Conservation (phyloP, 106 monocot genomes). For the Acanthochlamys bracteata region DNA sequence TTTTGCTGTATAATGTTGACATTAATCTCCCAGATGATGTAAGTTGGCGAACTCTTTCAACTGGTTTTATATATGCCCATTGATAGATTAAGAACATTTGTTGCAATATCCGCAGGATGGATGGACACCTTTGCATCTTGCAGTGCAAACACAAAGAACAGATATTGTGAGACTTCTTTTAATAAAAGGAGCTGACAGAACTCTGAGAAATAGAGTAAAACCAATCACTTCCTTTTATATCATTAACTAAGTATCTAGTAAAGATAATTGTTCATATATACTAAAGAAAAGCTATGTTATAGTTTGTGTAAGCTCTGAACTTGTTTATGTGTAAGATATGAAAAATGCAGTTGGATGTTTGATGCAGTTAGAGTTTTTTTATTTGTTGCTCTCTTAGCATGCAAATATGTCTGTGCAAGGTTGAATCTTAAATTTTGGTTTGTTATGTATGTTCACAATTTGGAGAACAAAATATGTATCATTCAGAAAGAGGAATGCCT, state of each 20-base stretch:
- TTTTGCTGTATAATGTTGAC: slow-evolving; percentile 87
- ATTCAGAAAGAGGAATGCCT: too few species aligned
- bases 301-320: background rate
- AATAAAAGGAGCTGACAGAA: slow-evolving; percentile 82
- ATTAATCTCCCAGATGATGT: slow-evolving; percentile 84
- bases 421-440: too few species aligned
- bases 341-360: background rate
- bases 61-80: background rate
- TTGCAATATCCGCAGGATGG: slow-evolving; percentile 51
- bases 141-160: slow-evolving; percentile 77
- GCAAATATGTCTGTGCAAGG: too few species aligned
- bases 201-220: slow-evolving; percentile 57
- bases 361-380: background rate
- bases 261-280: background rate
- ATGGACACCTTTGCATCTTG: slow-evolving; percentile 98
- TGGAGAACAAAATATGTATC: too few species aligned
- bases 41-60: slow-evolving; percentile 9
- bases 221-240: background rate
- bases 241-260: background rate
- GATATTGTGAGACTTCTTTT: slow-evolving; percentile 82
- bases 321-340: too few species aligned
- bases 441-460: too few species aligned
- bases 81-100: background rate
- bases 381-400: too few species aligned
- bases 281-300: background rate